Conservation (phyloP, 140 eudicot genomes). For the Flaveria floridana region DNA sequence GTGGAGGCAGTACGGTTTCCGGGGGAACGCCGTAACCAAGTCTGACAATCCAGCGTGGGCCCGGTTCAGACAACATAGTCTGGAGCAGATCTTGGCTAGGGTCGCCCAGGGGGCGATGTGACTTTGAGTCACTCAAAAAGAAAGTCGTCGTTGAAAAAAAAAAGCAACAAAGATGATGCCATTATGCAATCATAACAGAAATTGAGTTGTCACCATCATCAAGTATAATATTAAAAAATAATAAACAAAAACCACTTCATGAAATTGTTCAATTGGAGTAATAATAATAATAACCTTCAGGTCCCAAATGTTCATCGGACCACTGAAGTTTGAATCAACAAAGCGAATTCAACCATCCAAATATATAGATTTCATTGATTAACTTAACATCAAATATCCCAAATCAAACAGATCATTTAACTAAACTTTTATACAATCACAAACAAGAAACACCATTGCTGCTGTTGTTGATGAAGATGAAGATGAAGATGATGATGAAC, state of each 20-base stretch:
- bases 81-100: no score
- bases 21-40: no score
- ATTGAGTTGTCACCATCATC: slow-evolving; percentile 32
- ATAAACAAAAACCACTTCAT: slow-evolving; percentile 1
- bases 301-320: background rate
- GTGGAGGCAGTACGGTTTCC: no score
- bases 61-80: no score
- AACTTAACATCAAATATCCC: background rate
- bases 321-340: background rate
- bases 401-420: slow-evolving; percentile 19
- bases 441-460: background rate
- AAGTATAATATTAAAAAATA: background rate
- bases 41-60: no score
- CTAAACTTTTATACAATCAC: slow-evolving; percentile 32
- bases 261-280: background rate
- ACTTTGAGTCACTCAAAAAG: no score
- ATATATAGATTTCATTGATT: slow-evolving; percentile 17
- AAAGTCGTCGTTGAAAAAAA: no score
- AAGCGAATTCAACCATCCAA: slow-evolving; percentile 24
- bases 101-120: no score
- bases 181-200: slow-evolving; percentile 30
- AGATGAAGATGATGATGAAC: background rate
- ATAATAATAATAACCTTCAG: background rate
- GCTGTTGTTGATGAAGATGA: background rate
- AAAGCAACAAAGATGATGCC: slow-evolving; percentile 18